Base-by-base conservation (phyloP, 1,284 basidiomycete species). In the Serendipita sp. region DNA sequence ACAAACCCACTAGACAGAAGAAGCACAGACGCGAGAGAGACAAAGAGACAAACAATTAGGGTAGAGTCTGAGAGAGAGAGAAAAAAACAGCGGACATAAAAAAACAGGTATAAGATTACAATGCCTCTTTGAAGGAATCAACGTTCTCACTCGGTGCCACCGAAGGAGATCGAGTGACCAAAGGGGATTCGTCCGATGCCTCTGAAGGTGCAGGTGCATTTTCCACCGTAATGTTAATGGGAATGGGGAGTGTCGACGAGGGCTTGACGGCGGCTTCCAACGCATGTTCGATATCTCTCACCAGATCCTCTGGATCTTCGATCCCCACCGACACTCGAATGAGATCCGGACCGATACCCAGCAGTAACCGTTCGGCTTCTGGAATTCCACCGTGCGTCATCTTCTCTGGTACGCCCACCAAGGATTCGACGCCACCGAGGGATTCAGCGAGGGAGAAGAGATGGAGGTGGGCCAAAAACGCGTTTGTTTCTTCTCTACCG, bases 381-480 rank as follows among this genome's bases (percentile, higher is more conserved):
- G 90, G 87, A 60, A 94, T 82, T 60, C 81, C 69, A 38, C 80
- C 86, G 70, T 91, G 87, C n/a, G 92, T 93, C 88, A 96, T 93
- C 70, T 78, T 77, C 53, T 83, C 83, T 0, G 91, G 91, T 45
- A 88, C 80, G 74, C 95, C 92, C 4, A 88, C 88, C 61, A 96
- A 75, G 71, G 84, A 87, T 79, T 98, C 94, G 13, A 96, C 91
- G 0, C 93, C 94, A 1, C 94, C 94, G 3, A 97, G 75, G 58
- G 83, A 87, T 77, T 96, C 93, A 2, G 94, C 94, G 15, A 98
- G 79, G 12, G 86, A 83, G 71, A 96, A 94, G 53, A 95, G 71
- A 47, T 81, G 74, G 38, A 86, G 78, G 1, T 80, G 73, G 0
- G 81, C 82, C 62, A 96, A 75, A 77, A 97, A 93, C 67, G 72